A percentile compares a stretch with the other conserved stretches of the same genome.
These are phyloP conservation scores for Nannochloropsis salina DNA, from an alignment of 108 stramenopile genomes.

Conservation along the genomic window DNA sequence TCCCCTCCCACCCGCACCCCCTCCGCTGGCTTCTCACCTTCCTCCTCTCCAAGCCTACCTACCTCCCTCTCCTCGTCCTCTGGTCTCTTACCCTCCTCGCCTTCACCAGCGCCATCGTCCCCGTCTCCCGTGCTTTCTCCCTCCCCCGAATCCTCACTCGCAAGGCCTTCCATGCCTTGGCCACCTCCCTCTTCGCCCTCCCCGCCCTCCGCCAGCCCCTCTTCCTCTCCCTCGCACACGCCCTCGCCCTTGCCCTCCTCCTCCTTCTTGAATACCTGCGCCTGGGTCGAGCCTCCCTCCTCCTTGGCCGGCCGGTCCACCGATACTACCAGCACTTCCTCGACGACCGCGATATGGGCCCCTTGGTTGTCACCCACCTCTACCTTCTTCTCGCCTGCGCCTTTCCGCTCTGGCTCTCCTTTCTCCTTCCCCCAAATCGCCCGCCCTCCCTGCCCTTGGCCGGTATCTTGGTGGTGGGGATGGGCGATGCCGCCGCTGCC, in stretches of 20 bases:
- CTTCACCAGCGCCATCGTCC: constrained; percentile 15
- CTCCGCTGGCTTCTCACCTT: neutral
- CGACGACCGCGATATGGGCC: constrained; percentile 36
- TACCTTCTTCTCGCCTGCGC: constrained; percentile 43
- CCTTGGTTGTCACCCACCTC: constrained; percentile 41
- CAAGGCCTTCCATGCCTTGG: constrained; percentile 29
- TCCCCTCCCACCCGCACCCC: neutral
- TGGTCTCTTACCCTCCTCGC: neutral
- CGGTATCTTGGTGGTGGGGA: constrained; percentile 34
- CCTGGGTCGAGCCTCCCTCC: neutral
- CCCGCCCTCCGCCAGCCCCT: neutral
- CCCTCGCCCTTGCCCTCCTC: constrained; percentile 24
- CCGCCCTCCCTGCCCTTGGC: constrained; percentile 20
- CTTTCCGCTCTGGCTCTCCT: constrained; percentile 36
- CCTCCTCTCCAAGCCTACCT: neutral
- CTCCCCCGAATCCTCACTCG: constrained; percentile 20
- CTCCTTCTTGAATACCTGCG: constrained; percentile 34
- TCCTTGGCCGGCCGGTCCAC: neutral
- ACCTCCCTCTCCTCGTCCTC: neutral
- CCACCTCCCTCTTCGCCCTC: constrained; percentile 21
- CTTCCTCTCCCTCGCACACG: constrained; percentile 29
- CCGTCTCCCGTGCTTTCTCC: neutral
- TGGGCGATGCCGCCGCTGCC: constrained; percentile 37
- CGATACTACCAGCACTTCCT: constrained; percentile 38
- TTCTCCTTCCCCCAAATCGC: neutral